Evolutionary conservation across 1,284 basidiomycete species (phyloP), one percentile per base, ranked within the genome.

Genomic region (Porodaedalea pini): DNA sequence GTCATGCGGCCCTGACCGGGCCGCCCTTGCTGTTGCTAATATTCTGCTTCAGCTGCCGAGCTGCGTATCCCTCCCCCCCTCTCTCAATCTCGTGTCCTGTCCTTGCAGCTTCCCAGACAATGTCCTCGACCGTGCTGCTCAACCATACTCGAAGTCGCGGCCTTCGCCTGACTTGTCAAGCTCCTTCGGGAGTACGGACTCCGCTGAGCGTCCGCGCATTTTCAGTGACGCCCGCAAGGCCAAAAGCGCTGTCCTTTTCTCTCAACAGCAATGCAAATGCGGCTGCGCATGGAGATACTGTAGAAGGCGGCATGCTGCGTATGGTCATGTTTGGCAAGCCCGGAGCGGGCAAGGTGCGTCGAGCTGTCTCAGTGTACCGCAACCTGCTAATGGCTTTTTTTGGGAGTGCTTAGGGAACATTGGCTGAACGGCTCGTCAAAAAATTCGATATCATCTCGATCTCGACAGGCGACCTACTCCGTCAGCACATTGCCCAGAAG

Each of bases 261-360:
- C 74, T 84, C 32, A 79, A 77, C 61, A 69, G 70, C 34, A 65
- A 65, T n/a, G 62, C 66, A 61, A 56, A 69, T 62, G 64, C 68
- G 59, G 52, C 66, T 7, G 71, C 47, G 2, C 47, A 73, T 13
- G 69, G 68, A 15, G 65, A 70, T 51, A 59, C 56, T 54, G 58
- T 57, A 47, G 66, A 64, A 5, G 65, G 68, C 41, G 75, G 74
- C 57, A 68, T 78, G 47, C 72, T 90, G 48, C 80, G 89, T 37
- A 88, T 91, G 85, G 74, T 91, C 59, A 85, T 91, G 79, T 90
- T 91, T 67, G 88, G 89, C 10, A 91, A 91, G 70, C 88, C 88
- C 2, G 88, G 86, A 29, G 81, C 86, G 40, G 87, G 88, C 50
- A 90, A 89, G 72, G 57, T 56, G 29, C 19, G 43, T 32, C 36